These are phyloP conservation scores for Elymus sibiricus DNA, from an alignment of 176 grass and related monocot species.

Conservation along the genomic window DNA sequence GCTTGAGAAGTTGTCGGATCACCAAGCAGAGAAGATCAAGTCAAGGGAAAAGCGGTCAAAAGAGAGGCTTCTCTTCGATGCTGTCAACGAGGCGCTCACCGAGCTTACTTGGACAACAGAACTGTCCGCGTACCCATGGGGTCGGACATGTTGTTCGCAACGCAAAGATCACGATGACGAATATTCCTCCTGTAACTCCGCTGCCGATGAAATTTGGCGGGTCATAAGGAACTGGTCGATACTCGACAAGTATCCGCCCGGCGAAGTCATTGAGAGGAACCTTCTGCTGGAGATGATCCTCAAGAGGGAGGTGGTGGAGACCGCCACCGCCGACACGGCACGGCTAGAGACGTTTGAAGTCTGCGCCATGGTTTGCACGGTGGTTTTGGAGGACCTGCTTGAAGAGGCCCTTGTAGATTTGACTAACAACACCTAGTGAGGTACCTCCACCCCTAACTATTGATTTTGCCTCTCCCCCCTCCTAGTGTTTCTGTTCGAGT, in stretches of 20 bases:
- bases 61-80: conserved; percentile 70
- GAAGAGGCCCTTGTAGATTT: conserved; percentile 60
- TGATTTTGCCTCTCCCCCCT: conserved; percentile 40
- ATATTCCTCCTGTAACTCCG: conserved; percentile 25
- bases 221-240: conserved; percentile 70
- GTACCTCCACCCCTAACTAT: conserved; percentile 45
- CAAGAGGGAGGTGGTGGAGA: conserved; percentile 57
- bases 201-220: conserved; percentile 57
- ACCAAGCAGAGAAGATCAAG: conserved; percentile 37
- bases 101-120: conserved; percentile 46
- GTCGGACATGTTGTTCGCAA: neutral
- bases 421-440: conserved; percentile 44
- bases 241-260: conserved; percentile 46
- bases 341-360: conserved; percentile 60
- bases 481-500: conserved; percentile 1
- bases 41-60: conserved; percentile 29
- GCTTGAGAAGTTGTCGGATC: conserved; percentile 44
- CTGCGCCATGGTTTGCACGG: conserved; percentile 40
- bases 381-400: conserved; percentile 62
- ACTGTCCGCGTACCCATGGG: conserved; percentile 60
- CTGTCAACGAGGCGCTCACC: conserved; percentile 63
- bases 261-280: conserved; percentile 34
- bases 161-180: conserved; percentile 11
- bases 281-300: conserved; percentile 61
- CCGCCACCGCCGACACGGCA: conserved; percentile 9